Evolutionary conservation across 306 rosid genomes (phyloP).

Genomic region (Quercus glauca): DNA sequence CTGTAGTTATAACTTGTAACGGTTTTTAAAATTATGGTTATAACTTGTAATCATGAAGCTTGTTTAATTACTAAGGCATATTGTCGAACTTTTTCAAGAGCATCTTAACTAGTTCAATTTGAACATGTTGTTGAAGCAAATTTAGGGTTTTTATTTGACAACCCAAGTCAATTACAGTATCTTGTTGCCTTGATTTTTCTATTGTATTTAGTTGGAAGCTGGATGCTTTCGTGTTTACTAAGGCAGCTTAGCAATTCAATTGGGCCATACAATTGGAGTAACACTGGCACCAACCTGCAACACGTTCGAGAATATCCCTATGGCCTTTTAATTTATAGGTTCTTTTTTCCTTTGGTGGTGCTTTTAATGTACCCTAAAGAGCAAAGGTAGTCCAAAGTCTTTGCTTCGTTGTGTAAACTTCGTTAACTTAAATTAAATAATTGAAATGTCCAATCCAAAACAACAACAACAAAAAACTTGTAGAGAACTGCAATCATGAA

Average conservation of each 20-base stretch:
- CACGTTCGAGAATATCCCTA: not conserved
- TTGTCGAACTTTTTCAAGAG: not conserved
- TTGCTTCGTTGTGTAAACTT: not conserved
- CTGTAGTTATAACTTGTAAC: too few species aligned
- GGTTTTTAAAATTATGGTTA: too few species aligned
- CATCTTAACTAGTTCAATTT: not conserved
- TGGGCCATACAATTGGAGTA: not conserved
- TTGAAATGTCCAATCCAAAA: too few species aligned
- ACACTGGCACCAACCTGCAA: not conserved
- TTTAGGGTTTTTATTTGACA: not conserved
- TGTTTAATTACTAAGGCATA: too few species aligned
- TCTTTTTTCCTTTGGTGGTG: not conserved
- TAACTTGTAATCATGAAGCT: too few species aligned
- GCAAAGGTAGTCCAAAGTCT: not conserved
- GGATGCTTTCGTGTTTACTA: too few species aligned
- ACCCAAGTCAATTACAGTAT: not conserved
- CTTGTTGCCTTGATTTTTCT: too few species aligned
- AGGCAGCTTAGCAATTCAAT: not conserved
- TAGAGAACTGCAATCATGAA: not conserved
- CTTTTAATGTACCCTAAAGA: not conserved
- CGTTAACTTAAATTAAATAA: not conserved
- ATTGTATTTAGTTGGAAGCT: too few species aligned
- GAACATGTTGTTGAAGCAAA: not conserved
- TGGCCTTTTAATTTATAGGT: not conserved
- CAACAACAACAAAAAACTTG: not conserved